Evolutionary conservation across 1,284 basidiomycete species (phyloP), one percentile per base, ranked within the genome.

Genomic region (Puccinia novopanici): DNA sequence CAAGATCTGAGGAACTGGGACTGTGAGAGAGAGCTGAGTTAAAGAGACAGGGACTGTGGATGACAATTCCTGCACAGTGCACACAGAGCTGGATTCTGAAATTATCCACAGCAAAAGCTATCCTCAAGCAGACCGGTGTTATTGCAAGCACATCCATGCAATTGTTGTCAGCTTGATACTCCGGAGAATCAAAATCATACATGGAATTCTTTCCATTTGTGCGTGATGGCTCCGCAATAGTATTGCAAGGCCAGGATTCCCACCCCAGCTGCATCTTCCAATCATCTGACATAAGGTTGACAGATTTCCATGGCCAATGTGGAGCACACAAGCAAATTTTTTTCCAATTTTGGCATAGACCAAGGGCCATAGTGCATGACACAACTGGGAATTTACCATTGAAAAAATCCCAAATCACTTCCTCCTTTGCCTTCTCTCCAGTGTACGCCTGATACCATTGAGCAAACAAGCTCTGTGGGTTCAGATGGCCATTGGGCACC

Each of bases 281-380:
- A 50, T 37, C 70, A 72, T 72, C 34, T 72, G 70, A 54, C 9
- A 65, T 13, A 65, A 40, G 6, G 40, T 27, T 40, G 61, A 30
- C 4, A 34, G 61, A 40, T 65, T 34, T 3, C 61, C 61, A 40
- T n/a, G 61, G 17, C 61, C 61, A 40, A 65, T 17, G 40, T 65
- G 61, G 15, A 65, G 19, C 8, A 75, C 54, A 13, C 30, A n/a
- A n/a, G 37, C n/a, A 30, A 22, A 75, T 57, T 27, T 24, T 19
- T 37, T 40, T 57, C 73, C 73, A 75, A 42, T 75, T 61, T 30
- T 75, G 73, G 12, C 73, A 55, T 3, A 75, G 52, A 19, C 73
- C 73, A 27, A 73, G 52, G 17, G 71, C 72, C 34, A 55, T 59
- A n/a, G 55, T 57, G 40, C 52, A n/a, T 13, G 54, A 61, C 9